These are phyloP conservation scores for Neofusicoccum sp. DNA, from an alignment of 2,329 filamentous ascomycete genomes.

Conservation along the genomic window DNA sequence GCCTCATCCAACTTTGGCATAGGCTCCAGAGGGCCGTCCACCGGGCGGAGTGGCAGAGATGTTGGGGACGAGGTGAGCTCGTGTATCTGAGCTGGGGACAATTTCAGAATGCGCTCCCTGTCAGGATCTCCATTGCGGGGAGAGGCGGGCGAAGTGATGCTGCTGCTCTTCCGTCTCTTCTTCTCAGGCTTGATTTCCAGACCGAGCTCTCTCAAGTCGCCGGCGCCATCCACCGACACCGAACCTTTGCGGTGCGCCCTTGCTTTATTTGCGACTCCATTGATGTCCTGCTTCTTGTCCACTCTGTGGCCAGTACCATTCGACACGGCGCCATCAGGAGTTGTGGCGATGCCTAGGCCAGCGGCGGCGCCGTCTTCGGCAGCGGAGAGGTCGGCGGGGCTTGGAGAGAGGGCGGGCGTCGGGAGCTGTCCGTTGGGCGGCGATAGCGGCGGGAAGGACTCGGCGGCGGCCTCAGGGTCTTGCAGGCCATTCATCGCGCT, in stretches of 20 bases:
- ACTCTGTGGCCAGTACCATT: background rate
- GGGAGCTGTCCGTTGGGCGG: constrained; percentile 31
- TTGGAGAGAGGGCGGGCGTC: constrained; percentile 28
- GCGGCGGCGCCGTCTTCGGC: background rate
- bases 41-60: constrained; percentile 54
- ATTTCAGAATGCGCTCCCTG: constrained; percentile 49
- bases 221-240: constrained; percentile 2
- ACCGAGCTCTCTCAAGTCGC: background rate
- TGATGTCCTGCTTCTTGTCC: constrained; percentile 12
- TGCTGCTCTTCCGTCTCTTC: constrained; percentile 7
- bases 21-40: constrained; percentile 42
- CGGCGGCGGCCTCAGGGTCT: constrained; percentile 28
- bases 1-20: constrained; percentile 13
- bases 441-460: constrained; percentile 20
- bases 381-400: background rate
- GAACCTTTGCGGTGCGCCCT: constrained; percentile 2
- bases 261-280: constrained; percentile 5
- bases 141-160: constrained; percentile 5
- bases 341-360: background rate
- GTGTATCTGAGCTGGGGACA: constrained; percentile 58
- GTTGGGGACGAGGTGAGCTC: constrained; percentile 58
- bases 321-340: background rate
- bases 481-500: constrained; percentile 35
- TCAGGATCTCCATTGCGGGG: constrained; percentile 1
- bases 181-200: background rate